A percentile compares a stretch with the other conserved stretches of the same genome.
These are phyloP conservation scores for Tylopilus plumbeoviolaceoides DNA, from an alignment of 768 basidiomycete species.

Conservation along the genomic window DNA sequence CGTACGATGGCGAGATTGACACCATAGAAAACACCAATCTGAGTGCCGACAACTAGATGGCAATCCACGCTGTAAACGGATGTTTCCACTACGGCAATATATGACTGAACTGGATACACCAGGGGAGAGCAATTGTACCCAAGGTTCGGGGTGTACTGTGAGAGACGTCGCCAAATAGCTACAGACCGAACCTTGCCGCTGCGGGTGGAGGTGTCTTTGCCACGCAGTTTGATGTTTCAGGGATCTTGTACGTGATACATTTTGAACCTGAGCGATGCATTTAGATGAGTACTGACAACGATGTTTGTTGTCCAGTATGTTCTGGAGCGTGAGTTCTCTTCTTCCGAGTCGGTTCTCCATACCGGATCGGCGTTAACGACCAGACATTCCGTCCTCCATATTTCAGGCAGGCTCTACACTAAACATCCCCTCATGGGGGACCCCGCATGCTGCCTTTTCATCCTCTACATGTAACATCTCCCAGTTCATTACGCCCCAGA, in stretches of 20 bases:
- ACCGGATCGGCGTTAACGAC: slow-evolving; percentile 22
- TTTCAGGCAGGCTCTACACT: slow-evolving; percentile 26
- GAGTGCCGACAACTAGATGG: too few relatives aligned
- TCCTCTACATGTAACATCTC: slow-evolving; percentile 41
- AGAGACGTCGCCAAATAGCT: slow-evolving; percentile 32
- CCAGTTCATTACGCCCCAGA: slow-evolving; percentile 44
- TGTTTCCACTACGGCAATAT: slow-evolving; percentile 22
- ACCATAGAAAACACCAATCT: too few relatives aligned
- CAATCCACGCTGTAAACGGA: too few relatives aligned
- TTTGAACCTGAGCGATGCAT: not conserved
- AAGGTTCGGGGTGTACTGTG: slow-evolving; percentile 28
- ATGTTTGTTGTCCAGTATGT: slow-evolving; percentile 35
- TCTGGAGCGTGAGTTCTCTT: slow-evolving; percentile 40
- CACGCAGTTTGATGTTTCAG: too few relatives aligned
- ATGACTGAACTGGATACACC: slow-evolving; percentile 31
- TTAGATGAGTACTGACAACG: slow-evolving; percentile 1
- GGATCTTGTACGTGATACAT: slow-evolving; percentile 23
- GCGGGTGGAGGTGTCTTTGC: too few relatives aligned
- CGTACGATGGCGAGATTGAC: too few relatives aligned
- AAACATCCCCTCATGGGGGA: too few relatives aligned
- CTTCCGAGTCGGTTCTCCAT: not conserved
- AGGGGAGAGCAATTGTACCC: too few relatives aligned
- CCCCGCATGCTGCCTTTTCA: slow-evolving; percentile 44
- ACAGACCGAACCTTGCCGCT: too few relatives aligned
- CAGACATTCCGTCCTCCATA: slow-evolving; percentile 35